A percentile compares a stretch with the other conserved stretches of the same genome.
Evolutionary conservation across 1,139 yeast genomes (phyloP).

Genomic region (Diutina neorugosa): DNA sequence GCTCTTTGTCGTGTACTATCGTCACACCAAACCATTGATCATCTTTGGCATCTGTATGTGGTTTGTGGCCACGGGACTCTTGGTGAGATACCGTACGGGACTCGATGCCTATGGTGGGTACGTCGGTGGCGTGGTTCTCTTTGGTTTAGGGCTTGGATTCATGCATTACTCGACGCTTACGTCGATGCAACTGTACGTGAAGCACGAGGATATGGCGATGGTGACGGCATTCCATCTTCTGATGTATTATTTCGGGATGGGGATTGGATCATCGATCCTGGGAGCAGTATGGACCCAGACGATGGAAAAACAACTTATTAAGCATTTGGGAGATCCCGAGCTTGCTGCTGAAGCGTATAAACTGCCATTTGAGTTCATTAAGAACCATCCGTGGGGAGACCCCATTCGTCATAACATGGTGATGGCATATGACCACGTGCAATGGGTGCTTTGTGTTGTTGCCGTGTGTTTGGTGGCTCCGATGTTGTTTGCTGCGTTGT

Average conservation of each 20-base stretch:
- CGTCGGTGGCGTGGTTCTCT: conserved; percentile 51
- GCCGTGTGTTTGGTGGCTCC: conserved; percentile 48
- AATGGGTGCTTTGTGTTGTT: conserved; percentile 42
- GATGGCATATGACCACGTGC: conserved; percentile 46
- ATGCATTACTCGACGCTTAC: conserved; percentile 59
- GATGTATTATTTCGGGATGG: conserved; percentile 48
- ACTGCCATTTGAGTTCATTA: conserved; percentile 37
- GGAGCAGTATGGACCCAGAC: conserved; percentile 57
- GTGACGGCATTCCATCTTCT: conserved; percentile 46
- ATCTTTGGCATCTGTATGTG: conserved; percentile 23
- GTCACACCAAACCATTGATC: conserved; percentile 49
- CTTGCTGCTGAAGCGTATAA: conserved; percentile 40
- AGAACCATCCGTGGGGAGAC: conserved; percentile 43
- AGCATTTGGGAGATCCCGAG: conserved; percentile 9
- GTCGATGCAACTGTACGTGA: conserved; percentile 48
- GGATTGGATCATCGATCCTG: conserved; percentile 40
- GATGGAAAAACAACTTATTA: conserved; percentile 11
- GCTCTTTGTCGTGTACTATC: conserved; percentile 34
- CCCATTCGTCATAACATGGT: conserved; percentile 47
- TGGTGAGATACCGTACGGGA: conserved; percentile 24
- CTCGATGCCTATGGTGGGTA: conserved; percentile 27
- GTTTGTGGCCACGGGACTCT: conserved; percentile 47
- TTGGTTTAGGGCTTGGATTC: conserved; percentile 67
- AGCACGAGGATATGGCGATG: conserved; percentile 55
- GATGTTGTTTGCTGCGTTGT: conserved; percentile 33